Base-by-base conservation (phyloP, 306 rosid species). In the Ceratonia siliqua region DNA sequence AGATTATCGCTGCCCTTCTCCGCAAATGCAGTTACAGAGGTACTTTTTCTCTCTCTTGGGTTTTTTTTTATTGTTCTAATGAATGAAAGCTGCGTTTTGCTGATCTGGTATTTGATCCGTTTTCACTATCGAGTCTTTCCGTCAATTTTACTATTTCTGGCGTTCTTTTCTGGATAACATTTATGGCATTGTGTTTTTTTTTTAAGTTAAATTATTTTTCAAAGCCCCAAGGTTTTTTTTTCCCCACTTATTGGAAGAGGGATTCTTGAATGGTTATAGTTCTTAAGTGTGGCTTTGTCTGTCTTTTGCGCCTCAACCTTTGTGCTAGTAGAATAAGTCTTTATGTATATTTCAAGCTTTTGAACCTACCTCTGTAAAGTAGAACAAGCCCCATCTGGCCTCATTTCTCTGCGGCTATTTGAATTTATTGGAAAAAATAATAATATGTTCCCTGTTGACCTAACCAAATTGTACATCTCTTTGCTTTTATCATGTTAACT, bases 21-120 rank as follows among this genome's bases (percentile, higher is more conserved):
- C 92, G 91, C 2, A 92, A 87, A 82, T 92, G 98, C 84, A 81
- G 83, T 58, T 87, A 90, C 59, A 82, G 25, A 84, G 98, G 98
- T 90, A 2, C 27, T 58, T 58, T 55, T 28, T 69, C 18, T 24
- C 22, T 42, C 5, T 32, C 18, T 72, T 5, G 7, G 15, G 57
- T 22, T 22, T 33, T 5, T 38, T 15, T 39, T 49, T 5, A 0
- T n/a, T 14, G 20, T 58, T 32, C 12, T 57, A 27, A 6, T 25
- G 13, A 57, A 28, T 58, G 41, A 28, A 12, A 21, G 5, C 41
- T 30, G 8, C 41, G 22, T 58, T 58, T 30, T 15, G 8, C 3
- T 59, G 20, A 33, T 62, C 8, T 62, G 9, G 8, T 18, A 6
- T 61, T 38, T 12, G 69, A 62, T 62, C 69, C 17, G 12, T 62